A percentile compares a stretch with the other conserved stretches of the same genome.
Evolutionary conservation across 257 asterid genomes (phyloP).

Genomic region (Orobanche coerulescens): DNA sequence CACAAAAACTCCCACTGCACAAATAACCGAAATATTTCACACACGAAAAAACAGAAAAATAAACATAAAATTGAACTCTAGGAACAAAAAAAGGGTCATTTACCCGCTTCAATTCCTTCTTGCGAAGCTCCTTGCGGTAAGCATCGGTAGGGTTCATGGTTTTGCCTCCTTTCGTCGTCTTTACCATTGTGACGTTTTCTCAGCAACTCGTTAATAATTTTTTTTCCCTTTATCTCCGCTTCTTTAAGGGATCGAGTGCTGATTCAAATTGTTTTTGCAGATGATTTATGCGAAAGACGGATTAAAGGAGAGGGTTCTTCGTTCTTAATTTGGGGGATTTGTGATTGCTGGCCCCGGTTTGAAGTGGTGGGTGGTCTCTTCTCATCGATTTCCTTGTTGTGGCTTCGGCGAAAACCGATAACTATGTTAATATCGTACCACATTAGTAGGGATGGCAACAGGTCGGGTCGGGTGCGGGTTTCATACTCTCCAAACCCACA

Average conservation of each 20-base stretch:
- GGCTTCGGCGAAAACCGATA: no score
- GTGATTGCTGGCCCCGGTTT: neutral
- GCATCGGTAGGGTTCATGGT: conserved; percentile 99
- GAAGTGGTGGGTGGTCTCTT: neutral
- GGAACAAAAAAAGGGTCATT: neutral
- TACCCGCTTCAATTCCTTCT: conserved; percentile 89
- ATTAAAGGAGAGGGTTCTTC: neutral
- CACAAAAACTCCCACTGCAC: neutral
- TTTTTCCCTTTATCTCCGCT: neutral
- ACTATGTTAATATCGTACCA: no score
- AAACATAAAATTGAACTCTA: neutral
- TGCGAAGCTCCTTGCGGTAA: conserved; percentile 85
- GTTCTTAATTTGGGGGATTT: neutral
- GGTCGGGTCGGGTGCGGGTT: no score
- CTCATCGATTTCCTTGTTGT: neutral
- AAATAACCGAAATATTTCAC: neutral
- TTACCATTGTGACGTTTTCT: conserved; percentile 46
- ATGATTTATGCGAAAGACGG: conserved; percentile 16
- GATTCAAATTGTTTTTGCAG: conserved; percentile 13
- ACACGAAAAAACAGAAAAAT: neutral
- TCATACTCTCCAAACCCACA: no score
- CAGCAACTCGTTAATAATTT: neutral
- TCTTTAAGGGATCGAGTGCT: conserved; percentile 2
- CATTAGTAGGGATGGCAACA: no score
- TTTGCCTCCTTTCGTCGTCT: conserved; percentile 98